phyloP scores from a whole-genome alignment of 1,284 basidiomycete species.

The Leccinum holopus region DNA sequence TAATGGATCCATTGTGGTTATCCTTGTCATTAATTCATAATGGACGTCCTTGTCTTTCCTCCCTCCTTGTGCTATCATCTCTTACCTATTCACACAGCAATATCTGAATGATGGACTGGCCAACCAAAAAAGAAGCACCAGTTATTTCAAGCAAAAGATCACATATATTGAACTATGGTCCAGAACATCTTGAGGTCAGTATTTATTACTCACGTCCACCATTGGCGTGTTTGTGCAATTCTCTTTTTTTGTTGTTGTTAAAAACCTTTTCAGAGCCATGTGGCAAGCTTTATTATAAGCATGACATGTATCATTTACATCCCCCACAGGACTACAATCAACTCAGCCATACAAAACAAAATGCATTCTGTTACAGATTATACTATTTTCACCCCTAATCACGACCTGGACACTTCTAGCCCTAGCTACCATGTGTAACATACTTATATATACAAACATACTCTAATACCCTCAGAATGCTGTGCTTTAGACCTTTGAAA shows the following conservation, averaged over 20 bases:
- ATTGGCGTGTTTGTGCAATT: not conserved
- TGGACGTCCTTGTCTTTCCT: not conserved
- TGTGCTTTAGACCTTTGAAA: not conserved
- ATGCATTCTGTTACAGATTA: not conserved
- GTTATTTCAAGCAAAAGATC: not conserved
- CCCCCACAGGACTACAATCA: too few relatives aligned
- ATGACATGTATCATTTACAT: too few relatives aligned
- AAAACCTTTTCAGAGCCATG: not conserved
- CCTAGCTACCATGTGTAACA: too few relatives aligned
- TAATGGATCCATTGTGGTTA: not conserved
- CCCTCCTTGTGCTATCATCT: not conserved
- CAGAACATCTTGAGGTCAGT: not conserved
- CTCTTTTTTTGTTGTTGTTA: not conserved
- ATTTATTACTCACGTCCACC: not conserved
- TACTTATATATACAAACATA: too few relatives aligned
- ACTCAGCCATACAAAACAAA: too few relatives aligned
- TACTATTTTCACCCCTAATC: not conserved
- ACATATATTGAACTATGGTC: not conserved
- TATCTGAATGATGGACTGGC: not conserved
- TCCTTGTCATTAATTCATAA: not conserved
- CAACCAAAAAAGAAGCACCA: not conserved
- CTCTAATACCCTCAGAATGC: too few relatives aligned
- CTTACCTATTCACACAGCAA: not conserved
- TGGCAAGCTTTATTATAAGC: too few relatives aligned
- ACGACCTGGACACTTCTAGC: too few relatives aligned